phyloP scores from a whole-genome alignment of 306 rosid species.

The Betula pendula region DNA sequence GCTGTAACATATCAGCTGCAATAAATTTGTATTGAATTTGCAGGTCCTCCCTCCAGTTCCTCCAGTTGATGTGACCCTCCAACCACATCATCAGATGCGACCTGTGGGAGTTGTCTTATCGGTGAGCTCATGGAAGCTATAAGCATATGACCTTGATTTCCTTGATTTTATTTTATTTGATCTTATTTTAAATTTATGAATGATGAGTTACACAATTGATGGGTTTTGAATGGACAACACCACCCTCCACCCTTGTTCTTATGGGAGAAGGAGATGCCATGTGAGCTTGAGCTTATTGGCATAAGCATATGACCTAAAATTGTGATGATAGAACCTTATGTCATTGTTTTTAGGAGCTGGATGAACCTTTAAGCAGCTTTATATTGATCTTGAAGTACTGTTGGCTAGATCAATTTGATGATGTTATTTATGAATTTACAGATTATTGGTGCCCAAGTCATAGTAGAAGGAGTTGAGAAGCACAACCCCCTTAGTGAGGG shows the following conservation, averaged over 20 bases:
- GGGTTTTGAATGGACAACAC: neutral
- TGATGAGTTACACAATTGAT: neutral
- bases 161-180: neutral
- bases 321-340: neutral
- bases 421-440: constrained; percentile 37
- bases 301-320: neutral
- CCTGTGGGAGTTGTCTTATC: constrained; percentile 85
- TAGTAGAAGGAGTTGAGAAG: constrained; percentile 84
- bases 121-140: constrained; percentile 46
- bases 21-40: constrained; percentile 29
- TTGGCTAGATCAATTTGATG: constrained; percentile 21
- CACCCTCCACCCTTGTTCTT: neutral
- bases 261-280: neutral
- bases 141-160: neutral
- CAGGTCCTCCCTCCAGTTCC: constrained; percentile 84
- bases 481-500: constrained; percentile 86
- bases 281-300: neutral
- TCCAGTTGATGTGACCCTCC: constrained; percentile 53
- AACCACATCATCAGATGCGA: constrained; percentile 62
- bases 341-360: constrained; percentile 16
- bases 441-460: constrained; percentile 68
- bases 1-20: neutral
- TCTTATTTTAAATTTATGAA: neutral
- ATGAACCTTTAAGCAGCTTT: constrained; percentile 13
- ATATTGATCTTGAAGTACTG: constrained; percentile 1